Conservation (phyloP, 2,329 filamentous ascomycete species). For the Parastagonospora avenae region DNA sequence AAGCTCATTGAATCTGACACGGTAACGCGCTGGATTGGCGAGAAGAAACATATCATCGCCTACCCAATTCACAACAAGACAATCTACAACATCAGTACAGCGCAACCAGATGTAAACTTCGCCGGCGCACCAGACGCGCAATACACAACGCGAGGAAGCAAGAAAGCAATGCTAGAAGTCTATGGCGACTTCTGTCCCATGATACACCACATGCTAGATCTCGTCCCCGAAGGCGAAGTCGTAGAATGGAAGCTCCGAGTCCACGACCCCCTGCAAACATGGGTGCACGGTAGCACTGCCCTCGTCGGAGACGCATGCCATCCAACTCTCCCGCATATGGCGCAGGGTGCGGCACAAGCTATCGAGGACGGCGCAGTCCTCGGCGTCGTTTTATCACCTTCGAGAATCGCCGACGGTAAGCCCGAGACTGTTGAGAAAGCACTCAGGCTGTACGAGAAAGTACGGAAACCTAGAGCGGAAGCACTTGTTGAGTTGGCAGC, state of each 20-base stretch:
- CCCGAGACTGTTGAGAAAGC: constrained; percentile 57
- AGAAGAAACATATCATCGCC: constrained; percentile 75
- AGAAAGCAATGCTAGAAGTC: constrained; percentile 64
- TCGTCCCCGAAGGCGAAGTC: constrained; percentile 68
- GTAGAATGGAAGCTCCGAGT: constrained; percentile 70
- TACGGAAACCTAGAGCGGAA: constrained; percentile 63
- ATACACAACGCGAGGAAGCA: constrained; percentile 67
- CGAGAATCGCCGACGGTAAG: constrained; percentile 52
- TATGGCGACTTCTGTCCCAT: constrained; percentile 66
- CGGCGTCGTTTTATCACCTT: constrained; percentile 55
- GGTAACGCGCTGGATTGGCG: constrained; percentile 77
- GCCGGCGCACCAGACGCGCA: constrained; percentile 62
- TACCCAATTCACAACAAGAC: constrained; percentile 73
- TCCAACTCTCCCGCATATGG: constrained; percentile 67
- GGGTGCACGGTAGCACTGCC: constrained; percentile 60
- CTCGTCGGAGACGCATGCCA: constrained; percentile 67
- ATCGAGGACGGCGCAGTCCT: constrained; percentile 68
- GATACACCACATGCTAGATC: constrained; percentile 64
- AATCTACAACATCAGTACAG: constrained; percentile 70
- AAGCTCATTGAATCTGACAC: constrained; percentile 69
- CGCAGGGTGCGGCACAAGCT: constrained; percentile 68
- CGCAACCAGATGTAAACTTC: constrained; percentile 66
- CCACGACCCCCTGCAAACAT: constrained; percentile 66
- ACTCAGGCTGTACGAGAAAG: constrained; percentile 60
- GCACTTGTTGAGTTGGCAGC: constrained; percentile 62